Evolutionary conservation across 805 yeast species (phyloP).

Genomic region (Cyberlindnera suaveolens): DNA sequence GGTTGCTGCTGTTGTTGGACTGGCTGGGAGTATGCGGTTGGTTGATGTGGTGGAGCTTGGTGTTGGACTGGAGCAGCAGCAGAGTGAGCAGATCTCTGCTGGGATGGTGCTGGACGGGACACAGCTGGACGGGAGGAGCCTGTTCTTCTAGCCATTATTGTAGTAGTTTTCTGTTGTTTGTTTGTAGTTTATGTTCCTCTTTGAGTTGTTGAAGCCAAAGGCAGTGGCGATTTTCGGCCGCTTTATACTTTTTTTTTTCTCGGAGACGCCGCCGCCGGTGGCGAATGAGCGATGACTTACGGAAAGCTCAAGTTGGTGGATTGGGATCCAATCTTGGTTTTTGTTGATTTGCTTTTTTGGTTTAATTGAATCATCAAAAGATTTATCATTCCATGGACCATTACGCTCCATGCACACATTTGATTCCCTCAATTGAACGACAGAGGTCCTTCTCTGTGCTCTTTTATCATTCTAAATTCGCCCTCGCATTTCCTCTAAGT

Average conservation of each 20-base stretch:
- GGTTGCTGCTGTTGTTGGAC: conserved; percentile 49
- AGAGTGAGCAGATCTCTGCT: conserved; percentile 71
- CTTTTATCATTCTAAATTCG: too few species aligned
- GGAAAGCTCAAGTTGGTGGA: neutral
- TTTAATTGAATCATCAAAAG: too few species aligned
- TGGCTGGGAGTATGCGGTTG: conserved; percentile 44
- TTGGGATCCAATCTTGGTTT: too few species aligned
- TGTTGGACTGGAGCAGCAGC: conserved; percentile 41
- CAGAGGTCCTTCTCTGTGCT: too few species aligned
- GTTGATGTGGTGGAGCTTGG: conserved; percentile 36
- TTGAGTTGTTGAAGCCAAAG: neutral
- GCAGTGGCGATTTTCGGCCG: neutral
- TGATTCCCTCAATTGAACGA: too few species aligned
- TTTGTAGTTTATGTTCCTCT: neutral
- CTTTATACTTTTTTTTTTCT: neutral
- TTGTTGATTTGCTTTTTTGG: too few species aligned
- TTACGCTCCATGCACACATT: too few species aligned
- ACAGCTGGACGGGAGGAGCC: conserved; percentile 42
- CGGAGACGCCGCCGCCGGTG: neutral
- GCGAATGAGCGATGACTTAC: neutral
- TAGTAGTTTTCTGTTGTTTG: conserved; percentile 1
- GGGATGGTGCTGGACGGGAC: conserved; percentile 32
- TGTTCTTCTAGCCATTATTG: conserved; percentile 40
- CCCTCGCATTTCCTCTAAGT: too few species aligned
- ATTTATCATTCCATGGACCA: too few species aligned